Conservation (phyloP, 805 yeast species). For the Candida quercuum region DNA sequence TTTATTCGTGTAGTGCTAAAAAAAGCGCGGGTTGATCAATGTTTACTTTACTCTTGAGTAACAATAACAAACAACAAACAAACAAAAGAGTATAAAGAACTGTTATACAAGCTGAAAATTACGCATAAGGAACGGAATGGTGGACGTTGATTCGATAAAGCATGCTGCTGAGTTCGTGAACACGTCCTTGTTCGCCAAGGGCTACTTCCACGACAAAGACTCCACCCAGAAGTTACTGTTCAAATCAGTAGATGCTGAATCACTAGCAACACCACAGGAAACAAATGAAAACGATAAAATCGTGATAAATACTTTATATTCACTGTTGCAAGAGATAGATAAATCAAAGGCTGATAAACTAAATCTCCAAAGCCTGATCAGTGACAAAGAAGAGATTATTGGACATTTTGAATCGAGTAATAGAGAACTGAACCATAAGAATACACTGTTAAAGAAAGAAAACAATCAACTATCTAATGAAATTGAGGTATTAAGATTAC, state of each 20-base stretch:
- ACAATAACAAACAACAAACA: too few species aligned
- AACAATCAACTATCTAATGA: slow-evolving; percentile 6
- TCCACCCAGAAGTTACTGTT: background rate
- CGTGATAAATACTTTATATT: slow-evolving; percentile 10
- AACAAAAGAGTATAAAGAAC: too few species aligned
- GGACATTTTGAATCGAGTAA: background rate
- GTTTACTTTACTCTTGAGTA: background rate
- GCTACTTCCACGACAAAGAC: slow-evolving; percentile 4
- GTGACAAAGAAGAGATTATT: slow-evolving; percentile 3
- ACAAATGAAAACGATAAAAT: slow-evolving; percentile 8
- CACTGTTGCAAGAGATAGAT: slow-evolving; percentile 10
- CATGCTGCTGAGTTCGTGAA: slow-evolving; percentile 13
- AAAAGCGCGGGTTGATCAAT: too few species aligned
- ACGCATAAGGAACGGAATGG: too few species aligned
- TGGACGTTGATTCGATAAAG: slow-evolving; percentile 5
- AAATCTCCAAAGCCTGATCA: slow-evolving; percentile 1
- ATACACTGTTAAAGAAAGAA: background rate
- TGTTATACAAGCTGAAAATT: too few species aligned
- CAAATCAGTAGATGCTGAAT: background rate
- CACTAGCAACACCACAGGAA: background rate
- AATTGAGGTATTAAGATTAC: slow-evolving; percentile 1
- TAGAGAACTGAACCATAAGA: background rate
- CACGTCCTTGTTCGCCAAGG: slow-evolving; percentile 11
- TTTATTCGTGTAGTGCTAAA: too few species aligned
- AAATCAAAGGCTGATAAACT: slow-evolving; percentile 7